Evolutionary conservation across 2,329 filamentous ascomycete genomes (phyloP).

Genomic region (Stachybotrys echinatus): DNA sequence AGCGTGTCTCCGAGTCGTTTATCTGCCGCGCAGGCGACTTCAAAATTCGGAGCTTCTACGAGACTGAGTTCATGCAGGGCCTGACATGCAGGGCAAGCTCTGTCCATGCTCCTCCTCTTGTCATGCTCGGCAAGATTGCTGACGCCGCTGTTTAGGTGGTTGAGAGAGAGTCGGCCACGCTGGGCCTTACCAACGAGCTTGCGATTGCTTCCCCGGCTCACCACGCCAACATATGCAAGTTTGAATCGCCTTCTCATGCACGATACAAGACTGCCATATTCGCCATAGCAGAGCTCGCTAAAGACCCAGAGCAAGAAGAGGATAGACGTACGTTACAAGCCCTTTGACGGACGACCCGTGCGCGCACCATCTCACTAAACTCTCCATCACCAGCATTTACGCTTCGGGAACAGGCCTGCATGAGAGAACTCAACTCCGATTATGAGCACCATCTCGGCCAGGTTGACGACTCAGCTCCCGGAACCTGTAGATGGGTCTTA

Average conservation of each 20-base stretch:
- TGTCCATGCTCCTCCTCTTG: too few relatives aligned
- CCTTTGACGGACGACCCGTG: too few relatives aligned
- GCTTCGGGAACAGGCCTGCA: background rate
- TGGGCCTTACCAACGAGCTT: background rate
- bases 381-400: background rate
- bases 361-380: background rate
- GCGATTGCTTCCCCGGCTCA: background rate
- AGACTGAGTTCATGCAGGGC: background rate
- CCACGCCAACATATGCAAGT: slow-evolving; percentile 1
- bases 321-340: background rate
- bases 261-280: background rate
- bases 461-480: background rate
- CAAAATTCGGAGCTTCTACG: slow-evolving; percentile 1
- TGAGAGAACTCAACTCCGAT: background rate
- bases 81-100: background rate
- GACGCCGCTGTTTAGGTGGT: background rate
- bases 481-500: slow-evolving; percentile 2
- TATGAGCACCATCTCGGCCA: background rate
- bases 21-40: background rate
- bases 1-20: background rate
- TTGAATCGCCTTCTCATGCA: background rate
- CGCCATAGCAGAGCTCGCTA: background rate
- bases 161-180: slow-evolving; percentile 1
- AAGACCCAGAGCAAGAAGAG: background rate
- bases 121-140: background rate